phyloP scores from a whole-genome alignment of 768 basidiomycete genomes.

The Cantharellus cinnabarinus region DNA sequence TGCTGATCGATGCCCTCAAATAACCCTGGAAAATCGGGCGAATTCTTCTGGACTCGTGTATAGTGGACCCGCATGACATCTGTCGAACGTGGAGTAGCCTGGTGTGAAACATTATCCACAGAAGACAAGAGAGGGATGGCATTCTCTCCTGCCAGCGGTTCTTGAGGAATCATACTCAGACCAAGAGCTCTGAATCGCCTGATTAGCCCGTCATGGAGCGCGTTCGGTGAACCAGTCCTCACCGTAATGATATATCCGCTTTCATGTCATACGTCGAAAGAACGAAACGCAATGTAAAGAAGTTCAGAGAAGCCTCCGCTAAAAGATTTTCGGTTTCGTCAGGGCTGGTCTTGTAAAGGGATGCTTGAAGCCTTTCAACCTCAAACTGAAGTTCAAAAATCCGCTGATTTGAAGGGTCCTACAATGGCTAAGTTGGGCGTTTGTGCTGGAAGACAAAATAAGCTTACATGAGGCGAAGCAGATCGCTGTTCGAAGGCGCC shows the following conservation, averaged over 20 bases:
- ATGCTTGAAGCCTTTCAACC: conserved; percentile 63
- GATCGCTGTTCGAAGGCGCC: neutral
- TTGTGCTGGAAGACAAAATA: neutral
- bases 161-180: neutral
- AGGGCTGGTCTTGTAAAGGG: conserved; percentile 46
- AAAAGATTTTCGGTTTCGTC: conserved; percentile 45
- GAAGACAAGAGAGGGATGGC: too few species aligned
- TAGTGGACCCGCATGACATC: conserved; percentile 70
- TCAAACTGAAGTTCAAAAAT: conserved; percentile 73
- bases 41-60: conserved; percentile 54
- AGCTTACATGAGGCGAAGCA: neutral
- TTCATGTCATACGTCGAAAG: conserved; percentile 72
- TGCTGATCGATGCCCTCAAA: conserved; percentile 78
- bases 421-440: neutral
- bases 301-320: conserved; percentile 58
- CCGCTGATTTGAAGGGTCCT: conserved; percentile 19
- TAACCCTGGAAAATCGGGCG: conserved; percentile 61
- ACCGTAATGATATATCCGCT: conserved; percentile 24
- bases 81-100: conserved; percentile 10
- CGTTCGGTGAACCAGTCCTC: neutral
- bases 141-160: conserved; percentile 10
- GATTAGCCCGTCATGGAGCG: neutral
- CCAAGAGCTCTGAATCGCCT: too few species aligned
- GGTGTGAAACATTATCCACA: neutral
- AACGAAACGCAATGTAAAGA: conserved; percentile 55